A percentile compares a stretch with the other conserved stretches of the same genome.
phyloP scores from a whole-genome alignment of 129 eudicot genomes.

The Calendula officinalis region DNA sequence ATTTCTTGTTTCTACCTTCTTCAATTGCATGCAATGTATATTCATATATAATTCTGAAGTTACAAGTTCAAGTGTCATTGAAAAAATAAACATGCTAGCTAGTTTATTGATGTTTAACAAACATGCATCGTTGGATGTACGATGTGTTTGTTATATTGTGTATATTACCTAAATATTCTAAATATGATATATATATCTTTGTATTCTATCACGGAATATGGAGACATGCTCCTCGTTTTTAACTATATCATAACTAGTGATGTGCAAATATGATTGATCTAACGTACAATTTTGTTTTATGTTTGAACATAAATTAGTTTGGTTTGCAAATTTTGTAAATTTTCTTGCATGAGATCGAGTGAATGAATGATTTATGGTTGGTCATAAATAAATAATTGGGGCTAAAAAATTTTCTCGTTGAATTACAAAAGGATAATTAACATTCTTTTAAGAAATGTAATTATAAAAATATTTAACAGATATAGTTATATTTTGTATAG shows the following conservation, averaged over 20 bases:
- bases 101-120: neutral
- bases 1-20: constrained; percentile 2
- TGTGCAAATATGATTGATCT: neutral
- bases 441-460: neutral
- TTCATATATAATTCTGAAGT: neutral
- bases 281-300: neutral
- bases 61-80: neutral
- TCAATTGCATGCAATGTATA: neutral
- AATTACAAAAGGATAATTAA: neutral
- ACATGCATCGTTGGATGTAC: neutral
- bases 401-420: neutral
- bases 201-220: too few species aligned
- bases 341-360: constrained; percentile 14
- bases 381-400: neutral
- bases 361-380: neutral
- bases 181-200: too few species aligned
- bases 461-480: neutral
- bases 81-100: neutral
- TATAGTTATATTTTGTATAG: neutral
- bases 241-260: too few species aligned
- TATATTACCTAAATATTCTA: too few species aligned
- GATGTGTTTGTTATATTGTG: neutral
- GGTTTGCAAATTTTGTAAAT: neutral
- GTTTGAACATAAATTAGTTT: neutral
- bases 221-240: too few species aligned